phyloP scores from a whole-genome alignment of 2,329 filamentous ascomycete genomes.

The Colletotrichum destructivum region DNA sequence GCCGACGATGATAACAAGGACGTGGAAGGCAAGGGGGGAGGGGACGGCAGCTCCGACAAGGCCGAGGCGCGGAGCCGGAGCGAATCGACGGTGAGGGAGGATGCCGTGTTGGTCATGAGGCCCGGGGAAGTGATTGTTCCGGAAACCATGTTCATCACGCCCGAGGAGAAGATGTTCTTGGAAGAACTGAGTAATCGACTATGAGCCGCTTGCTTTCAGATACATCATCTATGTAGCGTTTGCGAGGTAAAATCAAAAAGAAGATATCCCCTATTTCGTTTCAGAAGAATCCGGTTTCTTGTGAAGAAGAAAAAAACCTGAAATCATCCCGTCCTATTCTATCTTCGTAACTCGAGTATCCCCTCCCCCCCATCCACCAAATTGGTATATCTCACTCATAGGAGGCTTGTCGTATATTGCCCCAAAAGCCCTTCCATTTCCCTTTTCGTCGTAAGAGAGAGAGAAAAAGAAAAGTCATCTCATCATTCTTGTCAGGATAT shows the following conservation, averaged over 20 bases:
- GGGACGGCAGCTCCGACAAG: not conserved
- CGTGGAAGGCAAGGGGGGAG: slow-evolving; percentile 16
- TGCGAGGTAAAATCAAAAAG: not conserved
- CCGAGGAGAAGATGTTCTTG: slow-evolving; percentile 54
- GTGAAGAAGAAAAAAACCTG: not conserved
- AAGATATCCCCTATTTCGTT: not conserved
- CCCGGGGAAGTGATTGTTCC: slow-evolving; percentile 54
- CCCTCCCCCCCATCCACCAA: too few species aligned
- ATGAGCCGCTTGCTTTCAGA: slow-evolving; percentile 32
- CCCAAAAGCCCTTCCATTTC: not conserved
- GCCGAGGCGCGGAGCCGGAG: slow-evolving; percentile 22
- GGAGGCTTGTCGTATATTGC: not conserved
- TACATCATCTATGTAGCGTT: too few species aligned
- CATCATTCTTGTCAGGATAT: not conserved
- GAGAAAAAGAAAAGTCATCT: not conserved
- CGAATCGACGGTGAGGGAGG: slow-evolving; percentile 31
- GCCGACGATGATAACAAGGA: not conserved
- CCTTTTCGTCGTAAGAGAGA: not conserved
- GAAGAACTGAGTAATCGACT: slow-evolving; percentile 54
- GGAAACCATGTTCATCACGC: slow-evolving; percentile 53
- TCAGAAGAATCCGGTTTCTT: not conserved
- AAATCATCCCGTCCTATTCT: not conserved
- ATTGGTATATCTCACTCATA: too few species aligned
- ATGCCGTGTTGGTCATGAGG: slow-evolving; percentile 53
- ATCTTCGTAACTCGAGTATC: not conserved